phyloP scores from a whole-genome alignment of 768 basidiomycete genomes.

The Auricularia sp. region DNA sequence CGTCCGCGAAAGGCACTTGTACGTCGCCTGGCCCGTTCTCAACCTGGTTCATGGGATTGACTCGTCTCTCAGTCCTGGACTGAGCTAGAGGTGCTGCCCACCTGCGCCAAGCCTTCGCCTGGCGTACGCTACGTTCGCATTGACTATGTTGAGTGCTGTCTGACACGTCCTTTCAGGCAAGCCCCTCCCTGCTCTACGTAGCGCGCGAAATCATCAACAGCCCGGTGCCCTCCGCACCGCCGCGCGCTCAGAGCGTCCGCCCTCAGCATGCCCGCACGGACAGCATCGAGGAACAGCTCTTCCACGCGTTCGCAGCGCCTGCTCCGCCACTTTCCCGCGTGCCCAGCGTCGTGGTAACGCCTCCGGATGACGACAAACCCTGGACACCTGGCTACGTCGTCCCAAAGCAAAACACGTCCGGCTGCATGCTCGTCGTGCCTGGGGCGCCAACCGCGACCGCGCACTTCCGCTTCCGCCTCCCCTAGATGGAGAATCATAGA shows the following conservation, averaged over 20 bases:
- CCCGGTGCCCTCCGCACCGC: background rate
- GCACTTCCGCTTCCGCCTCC: background rate
- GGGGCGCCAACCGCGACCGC: background rate
- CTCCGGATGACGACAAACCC: background rate
- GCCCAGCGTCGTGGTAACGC: background rate
- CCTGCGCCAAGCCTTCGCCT: background rate
- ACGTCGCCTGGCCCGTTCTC: background rate
- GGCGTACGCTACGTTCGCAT: background rate
- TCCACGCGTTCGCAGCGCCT: background rate
- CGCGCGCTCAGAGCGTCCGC: background rate
- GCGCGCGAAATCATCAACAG: background rate
- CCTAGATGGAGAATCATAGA: background rate
- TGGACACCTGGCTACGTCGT: background rate
- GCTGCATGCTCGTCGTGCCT: background rate
- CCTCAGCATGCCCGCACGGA: background rate
- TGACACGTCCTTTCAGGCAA: background rate
- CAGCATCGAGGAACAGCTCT: background rate
- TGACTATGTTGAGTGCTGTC: background rate
- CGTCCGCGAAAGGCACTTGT: background rate
- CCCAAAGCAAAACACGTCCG: background rate
- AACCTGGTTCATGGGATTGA: background rate
- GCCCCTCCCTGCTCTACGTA: background rate
- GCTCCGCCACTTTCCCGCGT: background rate
- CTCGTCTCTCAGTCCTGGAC: background rate
- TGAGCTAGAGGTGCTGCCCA: background rate